Conservation (phyloP, 2,329 filamentous ascomycete species). For the Calonectria naviculata region DNA sequence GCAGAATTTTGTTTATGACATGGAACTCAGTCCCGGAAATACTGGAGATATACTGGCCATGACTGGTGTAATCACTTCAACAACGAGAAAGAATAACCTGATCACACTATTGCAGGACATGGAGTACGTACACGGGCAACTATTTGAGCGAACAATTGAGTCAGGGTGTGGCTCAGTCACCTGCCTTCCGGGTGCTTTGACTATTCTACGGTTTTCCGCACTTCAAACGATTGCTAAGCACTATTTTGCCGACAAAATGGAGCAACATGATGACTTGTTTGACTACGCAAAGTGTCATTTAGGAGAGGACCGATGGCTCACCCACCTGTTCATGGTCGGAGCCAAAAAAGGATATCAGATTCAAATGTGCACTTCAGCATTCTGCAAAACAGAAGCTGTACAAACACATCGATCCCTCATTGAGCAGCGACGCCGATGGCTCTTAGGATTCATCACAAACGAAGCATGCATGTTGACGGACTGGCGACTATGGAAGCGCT, state of each 20-base stretch:
- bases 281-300: constrained; percentile 96
- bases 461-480: constrained; percentile 99
- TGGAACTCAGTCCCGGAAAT: constrained; percentile 96
- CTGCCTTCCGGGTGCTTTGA: constrained; percentile 93
- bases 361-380: constrained; percentile 96
- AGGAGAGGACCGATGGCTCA: constrained; percentile 96
- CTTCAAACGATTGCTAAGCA: constrained; percentile 98
- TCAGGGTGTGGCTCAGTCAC: constrained; percentile 95
- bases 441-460: constrained; percentile 96
- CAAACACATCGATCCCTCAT: constrained; percentile 87
- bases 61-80: constrained; percentile 97
- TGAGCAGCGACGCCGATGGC: constrained; percentile 97
- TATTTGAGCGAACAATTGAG: constrained; percentile 95
- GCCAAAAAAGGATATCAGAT: constrained; percentile 95
- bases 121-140: constrained; percentile 97
- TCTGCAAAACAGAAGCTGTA: constrained; percentile 98
- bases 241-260: constrained; percentile 97
- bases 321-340: constrained; percentile 98
- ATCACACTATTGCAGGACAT: constrained; percentile 96
- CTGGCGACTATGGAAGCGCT: constrained; percentile 88
- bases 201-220: constrained; percentile 94
- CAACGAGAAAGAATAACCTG: constrained; percentile 86
- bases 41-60: constrained; percentile 94
- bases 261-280: constrained; percentile 95
- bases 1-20: constrained; percentile 98